Evolutionary conservation across 768 basidiomycete genomes (phyloP).

Genomic region (Amanita fuliginea): DNA sequence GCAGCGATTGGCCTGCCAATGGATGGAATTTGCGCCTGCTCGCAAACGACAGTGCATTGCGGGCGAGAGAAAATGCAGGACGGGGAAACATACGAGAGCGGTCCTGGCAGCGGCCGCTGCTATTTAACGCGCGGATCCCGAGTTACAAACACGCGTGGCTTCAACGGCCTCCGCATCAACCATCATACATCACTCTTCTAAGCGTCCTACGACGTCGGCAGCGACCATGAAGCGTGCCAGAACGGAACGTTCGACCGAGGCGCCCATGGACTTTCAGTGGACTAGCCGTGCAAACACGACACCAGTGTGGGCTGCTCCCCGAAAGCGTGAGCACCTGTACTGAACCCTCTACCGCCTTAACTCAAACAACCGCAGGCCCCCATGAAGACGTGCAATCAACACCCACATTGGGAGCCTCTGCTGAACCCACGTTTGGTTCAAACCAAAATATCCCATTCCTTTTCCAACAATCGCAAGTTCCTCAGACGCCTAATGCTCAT

Average conservation of each 20-base stretch:
- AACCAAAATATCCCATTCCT: slow-evolving; percentile 67
- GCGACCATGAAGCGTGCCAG: slow-evolving; percentile 11
- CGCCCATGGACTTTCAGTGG: slow-evolving; percentile 86
- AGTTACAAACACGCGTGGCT: slow-evolving; percentile 4
- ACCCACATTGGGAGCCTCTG: slow-evolving; percentile 23
- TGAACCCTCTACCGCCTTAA: slow-evolving; percentile 2
- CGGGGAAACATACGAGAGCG: slow-evolving; percentile 7
- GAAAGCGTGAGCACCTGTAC: slow-evolving; percentile 47
- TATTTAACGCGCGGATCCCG: slow-evolving; percentile 14
- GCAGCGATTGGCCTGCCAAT: slow-evolving; percentile 29
- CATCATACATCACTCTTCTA: neutral
- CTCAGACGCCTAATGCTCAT: slow-evolving; percentile 31
- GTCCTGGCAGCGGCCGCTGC: too few species aligned
- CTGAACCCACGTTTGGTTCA: slow-evolving; percentile 47
- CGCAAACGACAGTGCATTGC: neutral
- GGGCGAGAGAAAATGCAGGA: neutral
- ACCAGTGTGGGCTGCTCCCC: slow-evolving; percentile 54
- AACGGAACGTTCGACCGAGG: slow-evolving; percentile 53
- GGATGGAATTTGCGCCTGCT: slow-evolving; percentile 41
- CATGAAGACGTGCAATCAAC: slow-evolving; percentile 31
- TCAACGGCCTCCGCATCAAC: neutral
- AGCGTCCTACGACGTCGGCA: slow-evolving; percentile 3
- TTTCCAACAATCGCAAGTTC: slow-evolving; percentile 32
- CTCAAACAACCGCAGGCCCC: slow-evolving; percentile 19
- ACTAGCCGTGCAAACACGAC: slow-evolving; percentile 51